Base-by-base conservation (phyloP, 768 basidiomycete genomes). In the Mycena haematopus region DNA sequence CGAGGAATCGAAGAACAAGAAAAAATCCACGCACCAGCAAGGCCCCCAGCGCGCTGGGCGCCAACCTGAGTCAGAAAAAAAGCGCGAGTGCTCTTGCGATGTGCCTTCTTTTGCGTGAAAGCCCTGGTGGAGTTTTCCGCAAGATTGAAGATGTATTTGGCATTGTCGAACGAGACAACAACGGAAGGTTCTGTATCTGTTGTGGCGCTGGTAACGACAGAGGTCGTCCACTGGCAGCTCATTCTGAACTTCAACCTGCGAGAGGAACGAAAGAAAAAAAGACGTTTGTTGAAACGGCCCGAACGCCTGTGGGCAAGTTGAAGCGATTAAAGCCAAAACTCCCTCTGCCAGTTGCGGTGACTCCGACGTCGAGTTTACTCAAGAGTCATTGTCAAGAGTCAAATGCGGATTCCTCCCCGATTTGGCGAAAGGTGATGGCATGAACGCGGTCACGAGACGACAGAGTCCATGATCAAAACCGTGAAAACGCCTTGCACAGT, bases 61-160 rank as follows among this genome's bases (percentile, higher is more conserved):
- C 82, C 80, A 0, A 87, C 76, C 45, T 86, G 83, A 1, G 88
- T 91, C 65, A 95, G 76, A 74, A 97, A 96, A 10, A 96, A 60
- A 1, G 81, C 88, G 38, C 80, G 82, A 6, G 90, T 80, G 67
- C 85, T 90, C 71, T 82, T 86, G 82, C 92, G 85, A 52, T 85
- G 85, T 47, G 82, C 77, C 65, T 77, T 79, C 61, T 86, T 86
- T 76, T 95, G 90, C 17, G 88, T 75, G 71, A 90, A 91, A 0
- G 90, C 77, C 36, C 96, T 79, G 45, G 86, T 88, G 1, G 90
- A 87, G 61, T 90, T 90, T 74, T 97, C 95, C 9, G 92, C 89
- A 21, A 82, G 86, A 74, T 95, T 95, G 82, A 98, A 94, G 40
- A 96, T 81, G 68, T 95, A 98, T 68, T 93, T 91, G 14, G 84